These are phyloP conservation scores for Penicillium turbatum DNA, from an alignment of 495 filamentous ascomycete species.

Conservation along the genomic window DNA sequence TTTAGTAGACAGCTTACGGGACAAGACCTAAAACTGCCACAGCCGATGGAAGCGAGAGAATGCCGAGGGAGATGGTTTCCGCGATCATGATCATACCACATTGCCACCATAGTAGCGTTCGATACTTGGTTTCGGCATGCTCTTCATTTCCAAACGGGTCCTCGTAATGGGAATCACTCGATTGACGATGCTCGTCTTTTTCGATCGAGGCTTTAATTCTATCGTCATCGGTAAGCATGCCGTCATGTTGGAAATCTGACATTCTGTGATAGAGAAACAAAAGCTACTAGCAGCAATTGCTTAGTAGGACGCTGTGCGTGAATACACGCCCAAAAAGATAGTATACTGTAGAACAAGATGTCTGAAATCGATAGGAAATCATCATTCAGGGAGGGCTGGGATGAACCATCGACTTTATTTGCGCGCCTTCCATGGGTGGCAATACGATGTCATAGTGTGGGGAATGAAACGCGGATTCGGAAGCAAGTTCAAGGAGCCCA, in stretches of 20 bases:
- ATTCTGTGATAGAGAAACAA: neutral
- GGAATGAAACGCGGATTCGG: neutral
- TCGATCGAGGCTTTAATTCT: neutral
- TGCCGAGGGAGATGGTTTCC: constrained; percentile 60
- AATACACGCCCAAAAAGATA: neutral
- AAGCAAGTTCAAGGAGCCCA: neutral
- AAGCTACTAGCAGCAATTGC: too few relatives aligned
- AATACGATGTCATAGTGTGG: constrained; percentile 4
- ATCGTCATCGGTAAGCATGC: neutral
- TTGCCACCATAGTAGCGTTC: constrained; percentile 35
- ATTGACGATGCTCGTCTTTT: neutral
- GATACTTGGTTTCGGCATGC: constrained; percentile 28
- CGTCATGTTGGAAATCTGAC: neutral
- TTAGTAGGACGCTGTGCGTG: too few relatives aligned
- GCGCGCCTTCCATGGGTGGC: neutral
- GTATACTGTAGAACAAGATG: too few relatives aligned
- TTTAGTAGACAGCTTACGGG: constrained; percentile 13
- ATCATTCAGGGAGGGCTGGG: neutral
- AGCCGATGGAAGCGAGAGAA: constrained; percentile 54
- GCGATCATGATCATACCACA: constrained; percentile 53
- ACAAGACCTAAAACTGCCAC: constrained; percentile 58
- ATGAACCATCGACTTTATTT: too few relatives aligned
- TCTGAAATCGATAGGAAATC: neutral
- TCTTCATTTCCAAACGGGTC: constrained; percentile 28
- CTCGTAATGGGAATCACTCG: neutral